Evolutionary conservation across 441 rosid species (phyloP), one percentile per base, ranked within the genome.

Genomic region (Erysimum cheiri): DNA sequence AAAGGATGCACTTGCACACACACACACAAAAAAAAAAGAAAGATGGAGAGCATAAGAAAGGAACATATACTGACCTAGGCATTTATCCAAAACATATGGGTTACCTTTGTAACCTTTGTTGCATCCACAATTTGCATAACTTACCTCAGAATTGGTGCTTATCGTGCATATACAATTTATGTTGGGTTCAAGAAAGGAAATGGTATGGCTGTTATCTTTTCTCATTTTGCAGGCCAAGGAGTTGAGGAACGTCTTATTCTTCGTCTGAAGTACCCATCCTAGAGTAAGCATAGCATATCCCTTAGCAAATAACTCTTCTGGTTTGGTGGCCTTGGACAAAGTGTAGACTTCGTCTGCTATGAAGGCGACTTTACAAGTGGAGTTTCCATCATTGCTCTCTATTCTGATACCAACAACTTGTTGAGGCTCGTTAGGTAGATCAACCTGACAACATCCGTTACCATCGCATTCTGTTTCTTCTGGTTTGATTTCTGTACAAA

Each of bases 11-110:
- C 4, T 26, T 33, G 36, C 36, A 33, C 28, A 26, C 28, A 26
- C 28, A 26, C 28, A 26, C 28, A 26, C 24, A 22, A 2, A 22
- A 22, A 22, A 22, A 24, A 24, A 24, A 33, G 7, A 33, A 33
- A 33, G 1, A 0, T 6, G 4, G 24, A 46, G 11, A 1, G 50
- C 0, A 33, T 33, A 8, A 33, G 11, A 9, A 50, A 46, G 1
- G 24, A 17, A 36, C n/a, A 73, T 22, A 29, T 49, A 50, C 43
- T 57, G 56, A 79, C 83, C 81, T 55, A 2, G 4, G 57, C 85
- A 82, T 36, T 67, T 67, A 6, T 52, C 28, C 6, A 0, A 28
- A 41, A 67, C 39, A 31, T 80, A 80, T 8, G 81, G 70, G 43
- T 68, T 80, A 8, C 81, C 78, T 14, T 4, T 56, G 15, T 55